These are phyloP conservation scores for Colletotrichum sp. DNA, from an alignment of 2,329 filamentous ascomycete genomes.

Conservation along the genomic window DNA sequence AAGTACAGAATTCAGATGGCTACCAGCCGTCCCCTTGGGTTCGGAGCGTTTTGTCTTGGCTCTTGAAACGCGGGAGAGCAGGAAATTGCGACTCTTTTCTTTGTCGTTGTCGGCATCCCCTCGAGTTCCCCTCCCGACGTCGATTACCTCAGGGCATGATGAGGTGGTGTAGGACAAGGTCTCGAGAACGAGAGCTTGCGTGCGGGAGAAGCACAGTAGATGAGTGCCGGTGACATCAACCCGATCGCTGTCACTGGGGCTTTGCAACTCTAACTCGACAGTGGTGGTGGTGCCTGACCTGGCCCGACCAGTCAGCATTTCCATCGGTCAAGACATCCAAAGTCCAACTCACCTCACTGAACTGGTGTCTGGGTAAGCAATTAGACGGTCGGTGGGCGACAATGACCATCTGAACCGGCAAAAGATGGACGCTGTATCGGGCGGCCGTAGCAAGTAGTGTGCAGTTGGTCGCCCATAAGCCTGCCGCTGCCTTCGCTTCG, in stretches of 20 bases:
- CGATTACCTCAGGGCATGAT: not conserved
- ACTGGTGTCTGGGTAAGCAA: not conserved
- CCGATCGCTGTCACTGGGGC: not conserved
- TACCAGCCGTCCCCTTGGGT: not conserved
- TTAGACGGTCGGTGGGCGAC: not conserved
- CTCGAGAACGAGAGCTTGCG: not conserved
- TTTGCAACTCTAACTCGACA: constrained; percentile 1
- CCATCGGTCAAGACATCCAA: not conserved
- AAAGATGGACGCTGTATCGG: not conserved
- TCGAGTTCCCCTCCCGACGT: not conserved
- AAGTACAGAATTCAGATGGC: not conserved
- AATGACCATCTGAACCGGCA: not conserved
- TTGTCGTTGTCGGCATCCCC: not conserved
- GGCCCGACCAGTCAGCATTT: not conserved
- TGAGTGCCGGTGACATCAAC: not conserved
- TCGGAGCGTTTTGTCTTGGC: constrained; percentile 19
- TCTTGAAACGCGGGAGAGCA: constrained; percentile 10
- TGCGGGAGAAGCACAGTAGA: not conserved
- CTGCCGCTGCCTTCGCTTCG: not conserved
- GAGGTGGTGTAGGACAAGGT: not conserved
- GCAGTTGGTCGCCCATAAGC: not conserved
- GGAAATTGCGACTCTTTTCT: not conserved
- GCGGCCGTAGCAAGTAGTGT: not conserved
- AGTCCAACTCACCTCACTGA: not conserved
- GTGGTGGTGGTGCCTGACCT: not conserved